Evolutionary conservation across 805 yeast species (phyloP), one percentile per base, ranked within the genome.

Genomic region (Kodamaea neixiangensis): DNA sequence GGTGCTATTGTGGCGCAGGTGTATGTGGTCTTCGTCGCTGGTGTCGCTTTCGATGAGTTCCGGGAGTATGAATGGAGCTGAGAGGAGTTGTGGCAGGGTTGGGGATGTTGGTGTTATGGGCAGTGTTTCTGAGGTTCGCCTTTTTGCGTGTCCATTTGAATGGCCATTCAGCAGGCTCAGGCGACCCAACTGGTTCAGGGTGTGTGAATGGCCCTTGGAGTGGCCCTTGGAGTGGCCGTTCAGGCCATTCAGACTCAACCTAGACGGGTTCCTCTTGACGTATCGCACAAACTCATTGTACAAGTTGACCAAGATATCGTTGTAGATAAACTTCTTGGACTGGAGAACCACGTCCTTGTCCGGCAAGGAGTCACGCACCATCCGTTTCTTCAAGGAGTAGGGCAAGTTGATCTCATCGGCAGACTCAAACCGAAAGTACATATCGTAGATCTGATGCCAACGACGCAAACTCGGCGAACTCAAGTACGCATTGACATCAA

Each of bases 401-500:
- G 76, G 72, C 5, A 72, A 48, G 46, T 72, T 72, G 49, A 72
- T 61, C 49, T 72, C 76, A 49, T 64, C 67, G 11, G 55, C 50
- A 2, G 71, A 60, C 34, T 68, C 65, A 4, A 59, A 58, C n/a
- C 58, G 50, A 13, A 72, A 50, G 54, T 65, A 72, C 25, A 51
- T 54, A 34, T 55, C 52, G 50, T 64, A 61, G 17, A 72, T 64
- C 11, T 46, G 44, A 15, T 54, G 44, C 77, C 77, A 72, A 37
- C 53, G 54, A 5, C 43, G 47, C 44, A 39, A 42, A 44, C 49
- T 58, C 51, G 48, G 58, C 49, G 21, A 22, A 15, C n/a, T 22
- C 19, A 61, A 49, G 40, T 57, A 59, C 3, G 46, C 39, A 49
- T 65, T 63, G 17, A 66, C 50, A 40, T 61, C 66, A 20, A 63